Base-by-base conservation (phyloP, 2,329 filamentous ascomycete species). In the Penicillium oxalicum region DNA sequence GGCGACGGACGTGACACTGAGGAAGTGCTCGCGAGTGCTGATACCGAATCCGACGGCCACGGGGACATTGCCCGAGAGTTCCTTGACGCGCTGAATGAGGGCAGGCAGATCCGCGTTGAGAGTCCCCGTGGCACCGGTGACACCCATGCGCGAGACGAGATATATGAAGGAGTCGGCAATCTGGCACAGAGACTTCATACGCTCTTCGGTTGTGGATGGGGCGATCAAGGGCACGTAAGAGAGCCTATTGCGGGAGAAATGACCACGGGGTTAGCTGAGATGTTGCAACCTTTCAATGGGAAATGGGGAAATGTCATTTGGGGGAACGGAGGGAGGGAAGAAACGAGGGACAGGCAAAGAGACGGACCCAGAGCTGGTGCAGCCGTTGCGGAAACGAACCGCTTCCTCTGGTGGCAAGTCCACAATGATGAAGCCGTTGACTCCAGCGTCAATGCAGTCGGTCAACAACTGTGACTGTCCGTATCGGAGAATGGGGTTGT, bases 131-230 rank as follows among this genome's bases (percentile, higher is more conserved):
- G 88, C 90, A 56, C 91, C 91, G 3, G 91, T 97, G 40, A 96
- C 90, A 52, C 91, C 93, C 85, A 94, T 91, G 55, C 90, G 80
- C 25, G 91, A 96, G 44, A 96, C 90, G 51, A 97, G 88, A 67
- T 97, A 97, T 72, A 97, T 93, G 74, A 96, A 97, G 1, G 91
- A 95, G 71, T 96, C 90, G 61, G 91, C 91, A 52, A 96, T 89
- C 64, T 86, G 82, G 79, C 91, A 97, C 12, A 97, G 84, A 37
- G 94, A 78, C 72, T 87, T 90, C 88, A 96, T 94, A 60, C 91
- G 87, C 55, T 80, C 77, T 57, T 95, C 88, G 3, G 89, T 93
- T 0, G 91, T 96, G 4, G 90, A 83, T 1, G 91, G 91, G 0
- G 91, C 90, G 59, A 97, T 94, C 44, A 97, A 76, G 13, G 91